Percentiles rank a stretch among this genome's conserved stretches.
phyloP scores from a whole-genome alignment of 2,329 filamentous ascomycete species.

The Aspergillus sp. region DNA sequence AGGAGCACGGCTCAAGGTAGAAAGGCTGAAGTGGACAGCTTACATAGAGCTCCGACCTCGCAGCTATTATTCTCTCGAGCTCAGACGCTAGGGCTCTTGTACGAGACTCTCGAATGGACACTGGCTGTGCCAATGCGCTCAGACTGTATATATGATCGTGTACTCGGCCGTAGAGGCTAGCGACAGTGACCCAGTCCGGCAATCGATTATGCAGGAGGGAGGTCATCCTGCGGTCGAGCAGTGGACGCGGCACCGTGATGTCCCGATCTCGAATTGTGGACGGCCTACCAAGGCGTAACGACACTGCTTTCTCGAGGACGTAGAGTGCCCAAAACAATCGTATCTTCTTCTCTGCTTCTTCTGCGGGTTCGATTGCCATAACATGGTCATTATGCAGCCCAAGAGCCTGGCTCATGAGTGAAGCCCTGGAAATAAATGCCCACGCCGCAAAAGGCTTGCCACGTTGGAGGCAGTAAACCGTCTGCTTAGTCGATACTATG shows the following conservation, averaged over 20 bases:
- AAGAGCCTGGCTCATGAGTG: conserved; percentile 9
- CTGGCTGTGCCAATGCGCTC: conserved; percentile 10
- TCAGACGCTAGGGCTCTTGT: conserved; percentile 7
- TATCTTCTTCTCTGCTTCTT: background rate
- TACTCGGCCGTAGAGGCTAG: conserved; percentile 11
- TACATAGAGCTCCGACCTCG: conserved; percentile 1
- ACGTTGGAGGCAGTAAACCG: conserved; percentile 7
- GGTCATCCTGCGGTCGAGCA: background rate
- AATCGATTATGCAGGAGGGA: conserved; percentile 5
- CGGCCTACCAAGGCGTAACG: conserved; percentile 1
- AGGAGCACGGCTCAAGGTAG: background rate
- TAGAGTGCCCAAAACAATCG: conserved; percentile 3
- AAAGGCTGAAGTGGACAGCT: background rate
- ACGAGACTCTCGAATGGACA: conserved; percentile 7
- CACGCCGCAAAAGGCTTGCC: conserved; percentile 7
- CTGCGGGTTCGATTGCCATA: background rate
- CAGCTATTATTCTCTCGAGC: conserved; percentile 5
- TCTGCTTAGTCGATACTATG: too few relatives aligned
- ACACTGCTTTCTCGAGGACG: background rate
- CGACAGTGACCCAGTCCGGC: conserved; percentile 8
- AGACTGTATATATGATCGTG: conserved; percentile 15
- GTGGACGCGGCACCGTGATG: background rate
- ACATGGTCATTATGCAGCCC: conserved; percentile 8
- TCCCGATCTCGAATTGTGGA: conserved; percentile 4
- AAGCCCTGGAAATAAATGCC: conserved; percentile 12